Percentiles rank a stretch among this genome's conserved stretches.
Evolutionary conservation across 257 asterid genomes (phyloP).

Genomic region (Plectranthus barbatus): DNA sequence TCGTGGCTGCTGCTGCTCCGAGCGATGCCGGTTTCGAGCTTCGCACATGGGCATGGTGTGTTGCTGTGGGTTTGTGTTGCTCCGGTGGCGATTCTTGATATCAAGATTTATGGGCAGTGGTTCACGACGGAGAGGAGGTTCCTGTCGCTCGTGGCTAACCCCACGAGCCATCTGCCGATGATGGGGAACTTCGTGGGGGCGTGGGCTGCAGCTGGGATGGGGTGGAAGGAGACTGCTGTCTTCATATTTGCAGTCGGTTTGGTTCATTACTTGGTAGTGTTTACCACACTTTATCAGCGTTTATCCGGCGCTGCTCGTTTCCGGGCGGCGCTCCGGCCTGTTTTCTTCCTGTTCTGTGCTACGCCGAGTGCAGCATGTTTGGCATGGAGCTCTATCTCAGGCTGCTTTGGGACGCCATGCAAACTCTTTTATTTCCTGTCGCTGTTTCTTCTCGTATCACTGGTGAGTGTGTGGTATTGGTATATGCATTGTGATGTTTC

Average conservation of each 20-base stretch:
- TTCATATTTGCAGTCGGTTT: slow-evolving; percentile 35
- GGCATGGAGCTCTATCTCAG: slow-evolving; percentile 42
- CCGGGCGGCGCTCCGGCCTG: slow-evolving; percentile 34
- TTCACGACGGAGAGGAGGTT: slow-evolving; percentile 39
- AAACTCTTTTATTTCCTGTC: slow-evolving; percentile 43
- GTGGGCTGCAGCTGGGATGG: slow-evolving; percentile 35
- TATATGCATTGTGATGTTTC: no score
- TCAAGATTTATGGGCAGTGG: slow-evolving; percentile 52
- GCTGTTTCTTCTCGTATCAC: slow-evolving; percentile 36
- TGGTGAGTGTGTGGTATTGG: no score
- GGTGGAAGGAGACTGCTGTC: slow-evolving; percentile 40
- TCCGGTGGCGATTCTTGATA: slow-evolving; percentile 30
- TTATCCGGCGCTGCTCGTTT: slow-evolving; percentile 22
- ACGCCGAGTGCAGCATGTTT: slow-evolving; percentile 44
- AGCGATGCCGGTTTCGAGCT: no score
- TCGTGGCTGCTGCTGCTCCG: no score
- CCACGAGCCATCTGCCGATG: slow-evolving; percentile 43
- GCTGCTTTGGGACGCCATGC: slow-evolving; percentile 31
- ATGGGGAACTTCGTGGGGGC: slow-evolving; percentile 42
- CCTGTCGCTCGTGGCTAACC: slow-evolving; percentile 42
- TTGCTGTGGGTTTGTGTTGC: slow-evolving; percentile 19
- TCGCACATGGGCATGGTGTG: no score
- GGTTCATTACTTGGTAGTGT: no score
- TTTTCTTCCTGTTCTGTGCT: slow-evolving; percentile 37
- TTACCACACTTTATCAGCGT: slow-evolving; percentile 41